Evolutionary conservation across 805 yeast species (phyloP).

Genomic region (Debaryomyces hansenii): DNA sequence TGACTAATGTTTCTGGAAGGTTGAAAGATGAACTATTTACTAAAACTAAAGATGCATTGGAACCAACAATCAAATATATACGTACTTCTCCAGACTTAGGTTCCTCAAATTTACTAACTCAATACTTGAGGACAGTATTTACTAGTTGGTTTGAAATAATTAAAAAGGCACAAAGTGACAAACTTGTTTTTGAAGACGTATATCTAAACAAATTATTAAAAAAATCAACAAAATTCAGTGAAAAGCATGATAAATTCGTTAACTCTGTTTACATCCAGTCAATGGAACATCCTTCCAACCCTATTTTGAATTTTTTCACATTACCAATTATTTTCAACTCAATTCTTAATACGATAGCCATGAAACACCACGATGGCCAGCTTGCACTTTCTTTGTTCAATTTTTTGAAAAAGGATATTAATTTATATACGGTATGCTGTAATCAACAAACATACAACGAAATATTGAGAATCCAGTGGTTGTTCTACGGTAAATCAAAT

Average conservation of each 20-base stretch:
- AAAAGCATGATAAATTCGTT: constrained; percentile 19
- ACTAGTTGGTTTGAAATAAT: constrained; percentile 9
- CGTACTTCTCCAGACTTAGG: constrained; percentile 7
- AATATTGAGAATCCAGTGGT: constrained; percentile 35
- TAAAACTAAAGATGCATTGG: constrained; percentile 16
- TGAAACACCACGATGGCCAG: constrained; percentile 33
- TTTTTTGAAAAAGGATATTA: constrained; percentile 30
- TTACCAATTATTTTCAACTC: constrained; percentile 38
- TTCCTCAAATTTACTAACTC: constrained; percentile 13
- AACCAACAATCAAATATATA: constrained; percentile 22
- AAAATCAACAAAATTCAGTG: constrained; percentile 8
- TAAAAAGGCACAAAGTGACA: constrained; percentile 1
- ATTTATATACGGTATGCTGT: constrained; percentile 33
- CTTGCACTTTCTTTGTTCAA: constrained; percentile 38
- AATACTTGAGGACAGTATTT: constrained; percentile 15
- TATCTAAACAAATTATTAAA: constrained; percentile 7
- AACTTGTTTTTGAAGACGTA: constrained; percentile 4
- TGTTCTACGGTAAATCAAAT: constrained; percentile 36
- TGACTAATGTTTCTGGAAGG: constrained; percentile 2
- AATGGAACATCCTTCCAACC: constrained; percentile 18
- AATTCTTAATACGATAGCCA: constrained; percentile 21
- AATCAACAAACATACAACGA: constrained; percentile 44
- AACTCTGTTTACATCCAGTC: constrained; percentile 13
- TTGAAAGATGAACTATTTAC: constrained; percentile 15
- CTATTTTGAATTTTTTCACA: constrained; percentile 32